Evolutionary conservation across 75 land plant species (phyloP).

Genomic region (Picea glauca): DNA sequence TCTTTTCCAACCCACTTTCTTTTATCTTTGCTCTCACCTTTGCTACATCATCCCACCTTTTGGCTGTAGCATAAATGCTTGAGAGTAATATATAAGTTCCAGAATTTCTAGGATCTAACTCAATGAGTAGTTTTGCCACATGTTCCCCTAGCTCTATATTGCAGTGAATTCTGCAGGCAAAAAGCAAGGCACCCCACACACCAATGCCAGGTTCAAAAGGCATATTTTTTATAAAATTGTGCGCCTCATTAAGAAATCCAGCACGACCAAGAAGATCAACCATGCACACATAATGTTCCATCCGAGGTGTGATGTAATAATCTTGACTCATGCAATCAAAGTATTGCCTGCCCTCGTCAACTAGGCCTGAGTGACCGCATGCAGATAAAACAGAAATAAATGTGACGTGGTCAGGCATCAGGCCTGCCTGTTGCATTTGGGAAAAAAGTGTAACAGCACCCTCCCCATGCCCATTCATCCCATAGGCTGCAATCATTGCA

Average conservation of each 20-base stretch:
- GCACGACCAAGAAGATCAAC: conserved; percentile 60
- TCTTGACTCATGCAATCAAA: conserved; percentile 41
- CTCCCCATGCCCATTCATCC: conserved; percentile 37
- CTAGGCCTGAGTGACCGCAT: conserved; percentile 66
- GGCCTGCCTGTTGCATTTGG: conserved; percentile 29
- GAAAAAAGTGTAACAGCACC: conserved; percentile 35
- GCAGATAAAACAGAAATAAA: conserved; percentile 44
- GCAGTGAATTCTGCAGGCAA: conserved; percentile 43
- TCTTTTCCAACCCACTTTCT: neutral
- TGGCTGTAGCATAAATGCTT: conserved; percentile 3
- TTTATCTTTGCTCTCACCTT: neutral
- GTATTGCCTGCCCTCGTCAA: conserved; percentile 36
- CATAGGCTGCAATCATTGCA: conserved; percentile 46
- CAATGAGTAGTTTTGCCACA: conserved; percentile 25
- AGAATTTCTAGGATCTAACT: conserved; percentile 12
- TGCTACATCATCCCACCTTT: neutral
- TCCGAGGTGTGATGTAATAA: conserved; percentile 24
- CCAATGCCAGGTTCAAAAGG: conserved; percentile 44
- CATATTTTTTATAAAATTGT: conserved; percentile 36
- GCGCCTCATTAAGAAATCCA: conserved; percentile 36
- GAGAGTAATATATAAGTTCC: conserved; percentile 2
- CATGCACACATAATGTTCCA: conserved; percentile 68
- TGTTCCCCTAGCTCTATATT: conserved; percentile 45
- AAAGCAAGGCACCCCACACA: conserved; percentile 60
- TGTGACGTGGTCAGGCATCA: conserved; percentile 29